These are phyloP conservation scores for Pseudozyma sp. DNA, from an alignment of 1,284 basidiomycete species.

Conservation along the genomic window DNA sequence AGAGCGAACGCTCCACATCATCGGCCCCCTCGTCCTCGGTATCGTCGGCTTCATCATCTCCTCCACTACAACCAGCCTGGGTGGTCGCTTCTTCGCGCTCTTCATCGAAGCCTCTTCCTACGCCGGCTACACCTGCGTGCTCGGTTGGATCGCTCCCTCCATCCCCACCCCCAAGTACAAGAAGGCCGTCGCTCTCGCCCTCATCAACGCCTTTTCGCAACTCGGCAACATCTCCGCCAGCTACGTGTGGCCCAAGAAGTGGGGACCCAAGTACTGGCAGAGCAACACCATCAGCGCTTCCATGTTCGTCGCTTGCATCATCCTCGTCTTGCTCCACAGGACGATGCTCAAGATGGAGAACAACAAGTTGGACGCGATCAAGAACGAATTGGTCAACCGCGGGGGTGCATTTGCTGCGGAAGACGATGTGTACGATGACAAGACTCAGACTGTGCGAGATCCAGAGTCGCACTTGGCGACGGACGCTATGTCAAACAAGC, in stretches of 20 bases:
- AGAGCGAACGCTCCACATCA: slow-evolving; percentile 55
- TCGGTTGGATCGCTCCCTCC: slow-evolving; percentile 54
- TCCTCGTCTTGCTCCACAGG: slow-evolving; percentile 42
- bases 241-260: slow-evolving; percentile 56
- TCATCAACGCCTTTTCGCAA: slow-evolving; percentile 70
- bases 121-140: slow-evolving; percentile 51
- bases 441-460: slow-evolving; percentile 6
- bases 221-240: slow-evolving; percentile 70
- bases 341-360: slow-evolving; percentile 46
- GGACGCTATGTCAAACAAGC: slow-evolving; percentile 21
- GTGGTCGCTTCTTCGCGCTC: slow-evolving; percentile 51
- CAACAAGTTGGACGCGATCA: slow-evolving; percentile 38
- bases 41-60: slow-evolving; percentile 62
- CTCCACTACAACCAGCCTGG: slow-evolving; percentile 30
- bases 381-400: slow-evolving; percentile 1
- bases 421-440: slow-evolving; percentile 2
- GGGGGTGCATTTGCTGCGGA: not conserved
- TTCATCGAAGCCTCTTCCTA: slow-evolving; percentile 54
- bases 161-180: slow-evolving; percentile 56
- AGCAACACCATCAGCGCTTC: slow-evolving; percentile 45
- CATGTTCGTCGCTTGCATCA: slow-evolving; percentile 50
- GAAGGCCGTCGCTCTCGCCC: slow-evolving; percentile 48
- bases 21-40: slow-evolving; percentile 31
- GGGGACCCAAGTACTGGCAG: slow-evolving; percentile 58
- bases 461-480: slow-evolving; percentile 4